A percentile compares a stretch with the other conserved stretches of the same genome.
Evolutionary conservation across 148 eudicot species (phyloP).

Genomic region (Simmondsia chinensis): DNA sequence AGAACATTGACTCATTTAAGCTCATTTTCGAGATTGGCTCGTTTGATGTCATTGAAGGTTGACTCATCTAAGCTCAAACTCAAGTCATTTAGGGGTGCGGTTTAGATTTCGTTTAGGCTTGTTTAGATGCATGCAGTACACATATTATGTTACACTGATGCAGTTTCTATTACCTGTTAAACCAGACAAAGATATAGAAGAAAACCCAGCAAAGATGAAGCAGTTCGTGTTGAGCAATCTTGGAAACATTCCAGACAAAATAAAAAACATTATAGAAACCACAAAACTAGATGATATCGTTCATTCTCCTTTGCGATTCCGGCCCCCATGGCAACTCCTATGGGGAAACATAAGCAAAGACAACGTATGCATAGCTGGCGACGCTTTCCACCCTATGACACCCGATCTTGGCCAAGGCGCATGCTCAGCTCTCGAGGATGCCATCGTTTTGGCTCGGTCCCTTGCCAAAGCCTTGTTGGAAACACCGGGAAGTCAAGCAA

Average conservation of each 20-base stretch:
- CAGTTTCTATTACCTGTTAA: not conserved
- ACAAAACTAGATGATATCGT: conserved; percentile 21
- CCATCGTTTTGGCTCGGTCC: conserved; percentile 31
- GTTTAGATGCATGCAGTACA: too few species aligned
- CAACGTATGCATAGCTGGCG: conserved; percentile 50
- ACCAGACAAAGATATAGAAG: conserved; percentile 21
- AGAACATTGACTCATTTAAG: too few species aligned
- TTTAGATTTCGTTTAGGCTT: too few species aligned
- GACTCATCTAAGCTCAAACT: too few species aligned
- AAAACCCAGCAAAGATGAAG: conserved; percentile 38
- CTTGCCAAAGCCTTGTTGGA: conserved; percentile 23
- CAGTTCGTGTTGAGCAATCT: conserved; percentile 46
- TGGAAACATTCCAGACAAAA: conserved; percentile 28
- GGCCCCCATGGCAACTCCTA: conserved; percentile 41
- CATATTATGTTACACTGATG: too few species aligned
- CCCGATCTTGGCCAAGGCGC: conserved; percentile 67
- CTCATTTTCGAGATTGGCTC: too few species aligned
- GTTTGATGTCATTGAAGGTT: too few species aligned
- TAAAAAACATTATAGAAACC: conserved; percentile 18
- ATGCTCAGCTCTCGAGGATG: conserved; percentile 49
- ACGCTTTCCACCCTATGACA: conserved; percentile 61
- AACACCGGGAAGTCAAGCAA: not conserved
- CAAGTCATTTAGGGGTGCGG: too few species aligned
- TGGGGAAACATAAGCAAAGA: conserved; percentile 43
- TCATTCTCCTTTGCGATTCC: conserved; percentile 26